A percentile compares a stretch with the other conserved stretches of the same genome.
These are phyloP conservation scores for Rhododendron griersonianum DNA, from an alignment of 148 eudicot genomes.

Conservation along the genomic window DNA sequence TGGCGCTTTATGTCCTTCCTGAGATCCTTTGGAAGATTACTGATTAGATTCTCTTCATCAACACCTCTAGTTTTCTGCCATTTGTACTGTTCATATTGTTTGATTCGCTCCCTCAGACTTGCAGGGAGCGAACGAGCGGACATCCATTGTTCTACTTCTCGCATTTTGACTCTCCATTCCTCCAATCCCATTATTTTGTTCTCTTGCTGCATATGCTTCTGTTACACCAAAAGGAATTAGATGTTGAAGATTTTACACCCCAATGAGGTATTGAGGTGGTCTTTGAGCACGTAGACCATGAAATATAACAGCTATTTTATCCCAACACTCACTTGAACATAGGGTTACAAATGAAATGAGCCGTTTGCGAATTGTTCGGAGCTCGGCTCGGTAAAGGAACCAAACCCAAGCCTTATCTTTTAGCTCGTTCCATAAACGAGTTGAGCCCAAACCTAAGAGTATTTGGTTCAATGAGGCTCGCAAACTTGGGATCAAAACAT, in stretches of 20 bases:
- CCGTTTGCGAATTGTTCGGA: too few relatives aligned
- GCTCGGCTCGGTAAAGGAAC: too few relatives aligned
- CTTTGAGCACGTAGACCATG: too few relatives aligned
- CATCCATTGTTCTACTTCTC: slow-evolving; percentile 97
- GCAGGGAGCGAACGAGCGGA: slow-evolving; percentile 86
- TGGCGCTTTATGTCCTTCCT: slow-evolving; percentile 94
- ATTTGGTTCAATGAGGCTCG: neutral
- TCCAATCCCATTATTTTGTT: slow-evolving; percentile 74
- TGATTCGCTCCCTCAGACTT: slow-evolving; percentile 68
- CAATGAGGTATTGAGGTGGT: too few relatives aligned
- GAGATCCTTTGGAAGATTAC: slow-evolving; percentile 84
- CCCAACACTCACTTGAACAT: neutral
- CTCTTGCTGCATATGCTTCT: slow-evolving; percentile 66
- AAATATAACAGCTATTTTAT: too few relatives aligned
- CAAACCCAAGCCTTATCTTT: too few relatives aligned
- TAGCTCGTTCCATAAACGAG: too few relatives aligned
- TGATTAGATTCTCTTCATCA: slow-evolving; percentile 72
- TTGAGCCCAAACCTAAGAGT: too few relatives aligned
- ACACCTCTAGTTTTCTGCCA: slow-evolving; percentile 96
- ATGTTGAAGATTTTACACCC: neutral
- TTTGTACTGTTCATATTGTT: slow-evolving; percentile 79
- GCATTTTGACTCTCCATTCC: slow-evolving; percentile 82
- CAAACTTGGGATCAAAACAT: too few relatives aligned
- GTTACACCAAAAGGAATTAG: slow-evolving; percentile 19
- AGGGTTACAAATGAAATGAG: neutral